These are phyloP conservation scores for Oryza australiensis DNA, from an alignment of 176 grass and related monocot genomes.

Conservation along the genomic window DNA sequence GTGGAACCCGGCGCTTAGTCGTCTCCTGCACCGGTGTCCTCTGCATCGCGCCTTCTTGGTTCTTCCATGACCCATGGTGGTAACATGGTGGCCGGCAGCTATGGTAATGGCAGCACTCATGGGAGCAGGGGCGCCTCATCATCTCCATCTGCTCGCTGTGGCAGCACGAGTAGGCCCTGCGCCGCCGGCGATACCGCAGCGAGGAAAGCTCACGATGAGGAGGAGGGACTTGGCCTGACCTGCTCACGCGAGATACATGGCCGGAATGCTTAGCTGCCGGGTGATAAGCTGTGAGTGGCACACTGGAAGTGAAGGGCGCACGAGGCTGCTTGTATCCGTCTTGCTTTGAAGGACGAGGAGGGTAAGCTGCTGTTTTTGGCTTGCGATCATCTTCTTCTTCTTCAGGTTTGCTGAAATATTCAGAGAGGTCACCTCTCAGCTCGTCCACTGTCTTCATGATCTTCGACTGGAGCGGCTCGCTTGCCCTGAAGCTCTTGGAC, in stretches of 20 bases:
- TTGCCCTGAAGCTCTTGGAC: conserved; percentile 45
- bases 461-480: conserved; percentile 51
- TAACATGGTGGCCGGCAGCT: conserved; percentile 38
- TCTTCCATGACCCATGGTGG: conserved; percentile 29
- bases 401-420: conserved; percentile 58
- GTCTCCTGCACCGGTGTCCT: conserved; percentile 26
- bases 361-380: conserved; percentile 7
- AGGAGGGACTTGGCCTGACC: conserved; percentile 43
- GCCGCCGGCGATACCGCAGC: conserved; percentile 11
- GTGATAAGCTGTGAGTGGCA: conserved; percentile 39
- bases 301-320: conserved; percentile 23
- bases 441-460: conserved; percentile 78
- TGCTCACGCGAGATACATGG: conserved; percentile 23
- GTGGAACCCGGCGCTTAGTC: conserved; percentile 21
- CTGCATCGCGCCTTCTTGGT: conserved; percentile 18
- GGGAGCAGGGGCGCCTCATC: conserved; percentile 21
- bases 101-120: conserved; percentile 45
- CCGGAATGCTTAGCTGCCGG: conserved; percentile 36
- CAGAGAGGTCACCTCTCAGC: conserved; percentile 59
- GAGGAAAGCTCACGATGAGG: conserved; percentile 26
- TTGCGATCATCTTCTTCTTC: conserved; percentile 39
- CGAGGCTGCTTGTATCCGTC: conserved; percentile 7
- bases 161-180: conserved; percentile 7
- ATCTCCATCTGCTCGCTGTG: conserved; percentile 23
- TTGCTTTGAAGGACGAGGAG: conserved; percentile 28